These are phyloP conservation scores for Ustilago vetiveriae DNA, from an alignment of 1,284 basidiomycete species.

Conservation along the genomic window DNA sequence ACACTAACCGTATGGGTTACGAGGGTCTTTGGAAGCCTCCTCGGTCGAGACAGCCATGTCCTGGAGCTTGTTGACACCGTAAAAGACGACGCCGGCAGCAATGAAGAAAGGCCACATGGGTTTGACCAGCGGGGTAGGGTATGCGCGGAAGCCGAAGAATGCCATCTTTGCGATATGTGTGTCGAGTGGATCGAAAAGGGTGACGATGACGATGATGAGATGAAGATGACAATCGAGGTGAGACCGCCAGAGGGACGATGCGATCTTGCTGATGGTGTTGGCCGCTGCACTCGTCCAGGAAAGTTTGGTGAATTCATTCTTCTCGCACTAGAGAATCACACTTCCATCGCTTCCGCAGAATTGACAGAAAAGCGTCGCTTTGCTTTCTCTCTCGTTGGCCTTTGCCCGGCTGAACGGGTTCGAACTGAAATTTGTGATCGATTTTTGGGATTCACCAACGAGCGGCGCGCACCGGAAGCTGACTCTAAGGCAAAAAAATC, in stretches of 20 bases:
- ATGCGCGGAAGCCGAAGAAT: constrained; percentile 64
- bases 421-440: constrained; percentile 24
- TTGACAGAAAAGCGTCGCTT: neutral
- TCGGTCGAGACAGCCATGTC: constrained; percentile 53
- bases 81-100: constrained; percentile 60
- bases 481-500: neutral
- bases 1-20: constrained; percentile 65
- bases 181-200: neutral
- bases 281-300: constrained; percentile 5
- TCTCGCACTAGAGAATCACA: constrained; percentile 28
- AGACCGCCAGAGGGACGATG: constrained; percentile 8
- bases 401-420: neutral
- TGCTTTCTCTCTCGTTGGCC: too few relatives aligned
- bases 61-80: constrained; percentile 62
- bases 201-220: neutral
- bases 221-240: constrained; percentile 5
- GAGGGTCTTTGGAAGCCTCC: constrained; percentile 64
- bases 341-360: constrained; percentile 7
- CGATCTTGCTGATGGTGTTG: constrained; percentile 11
- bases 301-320: too few relatives aligned
- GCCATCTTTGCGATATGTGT: constrained; percentile 43
- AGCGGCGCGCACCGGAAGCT: constrained; percentile 24
- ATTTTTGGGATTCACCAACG: neutral
- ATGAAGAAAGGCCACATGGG: constrained; percentile 65
- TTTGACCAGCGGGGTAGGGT: constrained; percentile 64